Evolutionary conservation across 1,139 yeast genomes (phyloP).

Genomic region (Blastobotrys capitulatus): DNA sequence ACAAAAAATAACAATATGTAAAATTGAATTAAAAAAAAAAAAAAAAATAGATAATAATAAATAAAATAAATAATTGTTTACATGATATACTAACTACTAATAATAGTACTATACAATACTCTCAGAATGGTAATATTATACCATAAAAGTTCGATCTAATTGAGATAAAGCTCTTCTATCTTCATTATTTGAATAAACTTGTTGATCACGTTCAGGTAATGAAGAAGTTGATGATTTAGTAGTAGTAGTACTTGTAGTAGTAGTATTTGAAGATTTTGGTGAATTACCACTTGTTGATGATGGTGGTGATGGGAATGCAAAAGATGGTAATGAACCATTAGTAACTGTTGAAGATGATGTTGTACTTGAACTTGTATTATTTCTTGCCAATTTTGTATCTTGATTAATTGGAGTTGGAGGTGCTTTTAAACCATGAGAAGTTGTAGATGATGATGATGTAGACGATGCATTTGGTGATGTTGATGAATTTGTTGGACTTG

Average conservation of each 20-base stretch:
- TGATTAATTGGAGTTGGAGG: constrained; percentile 1
- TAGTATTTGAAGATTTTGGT: neutral
- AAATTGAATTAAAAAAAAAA: no score
- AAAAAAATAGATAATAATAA: no score
- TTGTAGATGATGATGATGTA: neutral
- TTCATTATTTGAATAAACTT: constrained; percentile 5
- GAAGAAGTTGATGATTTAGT: neutral
- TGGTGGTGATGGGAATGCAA: constrained; percentile 9
- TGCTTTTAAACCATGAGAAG: neutral
- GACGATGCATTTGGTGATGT: neutral
- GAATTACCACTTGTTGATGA: constrained; percentile 1
- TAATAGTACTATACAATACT: no score
- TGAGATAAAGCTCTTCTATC: constrained; percentile 9
- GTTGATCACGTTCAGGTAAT: neutral
- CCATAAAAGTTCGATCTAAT: constrained; percentile 11
- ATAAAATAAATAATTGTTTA: no score
- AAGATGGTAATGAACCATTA: neutral
- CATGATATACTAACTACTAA: no score
- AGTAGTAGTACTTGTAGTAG: neutral
- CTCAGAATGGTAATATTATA: no score
- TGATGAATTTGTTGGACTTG: neutral
- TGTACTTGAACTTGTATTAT: neutral
- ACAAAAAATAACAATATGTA: no score
- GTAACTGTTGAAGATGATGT: no score
- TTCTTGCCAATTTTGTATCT: neutral